Evolutionary conservation across 257 asterid genomes (phyloP).

Genomic region (Nicotiana paniculata): DNA sequence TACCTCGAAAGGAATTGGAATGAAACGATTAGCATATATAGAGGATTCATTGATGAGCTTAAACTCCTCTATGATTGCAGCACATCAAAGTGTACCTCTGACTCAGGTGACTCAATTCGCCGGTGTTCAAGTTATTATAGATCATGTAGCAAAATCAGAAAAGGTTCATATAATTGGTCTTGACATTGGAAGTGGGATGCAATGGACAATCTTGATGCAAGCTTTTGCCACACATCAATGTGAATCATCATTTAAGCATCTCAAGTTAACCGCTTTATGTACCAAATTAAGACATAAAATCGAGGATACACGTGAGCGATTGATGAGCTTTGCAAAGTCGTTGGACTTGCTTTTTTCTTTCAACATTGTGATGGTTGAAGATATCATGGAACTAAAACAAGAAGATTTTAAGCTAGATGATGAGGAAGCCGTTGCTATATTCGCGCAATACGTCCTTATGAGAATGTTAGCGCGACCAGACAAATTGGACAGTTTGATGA

Average conservation of each 20-base stretch:
- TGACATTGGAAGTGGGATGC: constrained; percentile 45
- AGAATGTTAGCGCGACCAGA: constrained; percentile 31
- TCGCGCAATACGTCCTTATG: constrained; percentile 28
- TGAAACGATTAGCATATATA: neutral
- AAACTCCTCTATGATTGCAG: constrained; percentile 15
- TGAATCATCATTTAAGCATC: constrained; percentile 27
- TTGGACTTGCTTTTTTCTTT: constrained; percentile 35
- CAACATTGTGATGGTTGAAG: constrained; percentile 35
- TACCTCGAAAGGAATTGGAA: constrained; percentile 6
- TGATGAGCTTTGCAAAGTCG: constrained; percentile 42
- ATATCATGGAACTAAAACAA: constrained; percentile 29
- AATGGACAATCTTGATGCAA: constrained; percentile 54
- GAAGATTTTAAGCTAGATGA: constrained; percentile 17
- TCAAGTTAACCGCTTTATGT: constrained; percentile 54
- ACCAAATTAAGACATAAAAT: constrained; percentile 22
- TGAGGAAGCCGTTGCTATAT: constrained; percentile 40
- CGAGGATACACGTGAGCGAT: constrained; percentile 38
- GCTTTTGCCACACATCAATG: constrained; percentile 35
- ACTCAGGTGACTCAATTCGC: constrained; percentile 41
- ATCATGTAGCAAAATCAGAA: constrained; percentile 29
- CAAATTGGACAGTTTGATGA: constrained; percentile 30
- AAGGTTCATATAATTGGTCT: constrained; percentile 51
- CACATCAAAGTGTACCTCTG: constrained; percentile 37
- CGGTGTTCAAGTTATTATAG: constrained; percentile 46
- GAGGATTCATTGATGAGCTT: constrained; percentile 4